A percentile compares a stretch with the other conserved stretches of the same genome.
These are phyloP conservation scores for Yarrowia sp. DNA, from an alignment of 805 yeast species.

Conservation along the genomic window DNA sequence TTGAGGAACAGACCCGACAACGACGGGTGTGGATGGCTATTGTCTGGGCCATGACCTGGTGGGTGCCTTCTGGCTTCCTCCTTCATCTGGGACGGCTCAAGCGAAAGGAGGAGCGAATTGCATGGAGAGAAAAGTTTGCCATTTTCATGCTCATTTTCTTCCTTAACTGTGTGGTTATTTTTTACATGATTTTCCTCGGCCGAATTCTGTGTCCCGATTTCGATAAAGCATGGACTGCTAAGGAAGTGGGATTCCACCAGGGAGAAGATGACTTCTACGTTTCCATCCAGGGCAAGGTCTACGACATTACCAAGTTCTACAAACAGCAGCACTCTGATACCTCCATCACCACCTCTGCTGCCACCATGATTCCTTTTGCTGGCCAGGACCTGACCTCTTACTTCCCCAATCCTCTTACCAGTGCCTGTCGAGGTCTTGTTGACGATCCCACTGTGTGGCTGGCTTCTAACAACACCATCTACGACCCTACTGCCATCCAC, in stretches of 20 bases:
- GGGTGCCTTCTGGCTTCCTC: constrained; percentile 41
- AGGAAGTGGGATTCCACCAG: constrained; percentile 38
- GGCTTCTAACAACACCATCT: constrained; percentile 35
- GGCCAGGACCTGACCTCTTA: constrained; percentile 42
- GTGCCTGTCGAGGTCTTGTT: constrained; percentile 42
- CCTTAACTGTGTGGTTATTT: constrained; percentile 36
- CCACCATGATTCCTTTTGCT: constrained; percentile 41
- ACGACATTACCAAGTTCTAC: constrained; percentile 42
- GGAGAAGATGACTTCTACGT: constrained; percentile 35
- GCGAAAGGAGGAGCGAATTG: constrained; percentile 40
- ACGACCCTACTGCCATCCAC: constrained; percentile 37
- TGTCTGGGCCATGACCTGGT: constrained; percentile 42
- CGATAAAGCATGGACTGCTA: constrained; percentile 38
- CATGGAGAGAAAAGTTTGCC: constrained; percentile 45
- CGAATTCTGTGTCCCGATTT: constrained; percentile 42
- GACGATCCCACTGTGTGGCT: constrained; percentile 35
- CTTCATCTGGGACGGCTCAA: constrained; percentile 36
- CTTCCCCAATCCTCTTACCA: constrained; percentile 43
- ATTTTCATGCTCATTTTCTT: constrained; percentile 44
- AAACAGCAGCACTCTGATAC: constrained; percentile 42
- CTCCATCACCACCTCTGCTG: constrained; percentile 36
- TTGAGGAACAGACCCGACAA: constrained; percentile 34
- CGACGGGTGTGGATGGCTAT: constrained; percentile 41
- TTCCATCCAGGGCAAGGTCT: constrained; percentile 42
- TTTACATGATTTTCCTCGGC: constrained; percentile 41